Evolutionary conservation across 345 rosid genomes (phyloP).

Genomic region (Laguncularia racemosa): DNA sequence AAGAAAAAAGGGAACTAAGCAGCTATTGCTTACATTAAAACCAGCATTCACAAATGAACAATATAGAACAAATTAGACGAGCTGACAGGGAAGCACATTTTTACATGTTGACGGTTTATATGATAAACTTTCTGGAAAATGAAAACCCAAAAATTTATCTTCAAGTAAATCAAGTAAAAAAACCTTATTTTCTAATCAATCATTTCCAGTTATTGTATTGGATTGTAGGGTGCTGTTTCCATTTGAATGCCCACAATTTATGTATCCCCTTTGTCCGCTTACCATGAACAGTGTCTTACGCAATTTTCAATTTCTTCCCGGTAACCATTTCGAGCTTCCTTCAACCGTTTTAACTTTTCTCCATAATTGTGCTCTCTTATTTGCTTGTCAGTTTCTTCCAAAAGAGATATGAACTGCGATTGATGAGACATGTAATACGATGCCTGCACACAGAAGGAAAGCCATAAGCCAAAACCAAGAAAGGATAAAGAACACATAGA

Average conservation of each 20-base stretch:
- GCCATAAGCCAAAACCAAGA: not conserved
- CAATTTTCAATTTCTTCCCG: constrained; percentile 79
- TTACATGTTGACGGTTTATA: too few relatives aligned
- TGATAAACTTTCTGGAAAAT: too few relatives aligned
- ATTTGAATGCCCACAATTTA: not conserved
- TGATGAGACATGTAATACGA: constrained; percentile 84
- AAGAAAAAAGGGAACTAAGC: too few relatives aligned
- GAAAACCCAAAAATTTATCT: too few relatives aligned
- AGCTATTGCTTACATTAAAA: too few relatives aligned
- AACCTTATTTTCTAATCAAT: too few relatives aligned
- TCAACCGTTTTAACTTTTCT: constrained; percentile 73
- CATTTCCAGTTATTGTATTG: not conserved
- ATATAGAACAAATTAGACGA: too few relatives aligned
- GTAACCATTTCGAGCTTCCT: constrained; percentile 83
- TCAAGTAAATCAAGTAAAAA: too few relatives aligned
- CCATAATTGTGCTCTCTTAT: constrained; percentile 59
- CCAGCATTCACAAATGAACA: too few relatives aligned
- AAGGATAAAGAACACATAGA: too few relatives aligned
- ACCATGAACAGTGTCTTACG: constrained; percentile 91
- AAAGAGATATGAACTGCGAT: constrained; percentile 72
- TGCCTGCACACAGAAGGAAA: constrained; percentile 43
- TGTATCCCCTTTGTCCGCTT: constrained; percentile 16
- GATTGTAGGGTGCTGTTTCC: not conserved
- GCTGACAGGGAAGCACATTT: too few relatives aligned
- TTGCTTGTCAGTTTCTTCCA: constrained; percentile 93